Base-by-base conservation (phyloP, 768 basidiomycete species). In the Collybia nuda region DNA sequence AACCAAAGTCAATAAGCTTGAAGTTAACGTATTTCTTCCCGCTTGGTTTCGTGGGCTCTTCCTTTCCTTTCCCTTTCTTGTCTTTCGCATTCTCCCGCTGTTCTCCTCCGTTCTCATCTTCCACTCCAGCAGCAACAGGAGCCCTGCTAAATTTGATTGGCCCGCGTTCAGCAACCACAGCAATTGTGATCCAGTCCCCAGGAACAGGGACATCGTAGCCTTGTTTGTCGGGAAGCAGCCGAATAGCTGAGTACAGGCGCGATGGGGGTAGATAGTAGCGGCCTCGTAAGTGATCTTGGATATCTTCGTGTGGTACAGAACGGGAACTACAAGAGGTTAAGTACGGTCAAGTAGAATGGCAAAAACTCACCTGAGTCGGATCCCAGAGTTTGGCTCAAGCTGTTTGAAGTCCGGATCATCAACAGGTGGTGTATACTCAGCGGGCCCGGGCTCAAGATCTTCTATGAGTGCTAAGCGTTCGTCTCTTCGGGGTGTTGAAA, bases 171-270 rank as follows among this genome's bases (percentile, higher is more conserved):
- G 94, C 96, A 12, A 99, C 85, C 4, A 98, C 95, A 2, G 93
- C 96, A 41, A 99, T 91, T 5, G 94, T 95, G 37, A 98, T 80
- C 90, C 93, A 98, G 66, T 98, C 97, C 2, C 90, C 90, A 5
- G 82, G 81, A 1, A 98, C 86, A 8, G 96, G 95, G 1, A 99
- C 81, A 40, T 98, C 94, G 65, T 93, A 96, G 15, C 84, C 86
- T 50, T 88, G 84, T 56, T 89, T 87, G 62, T 90, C 84, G 0
- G 87, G 82, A 12, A 85, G 77, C 0, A 88, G 80, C 8, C 89
- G 84, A 38, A 93, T 78, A 40, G 86, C 80, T 7, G 93, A 93
- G 70, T 99, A 99, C 29, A 99, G 74, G 17, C 76, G 83, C 1
- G 94, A 95, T 0, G 94, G 93, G 0, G 93, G 86, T 39, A 99